Evolutionary conservation across 495 filamentous ascomycete species (phyloP), one percentile per base, ranked within the genome.

Genomic region (Pyrenula aspistea): DNA sequence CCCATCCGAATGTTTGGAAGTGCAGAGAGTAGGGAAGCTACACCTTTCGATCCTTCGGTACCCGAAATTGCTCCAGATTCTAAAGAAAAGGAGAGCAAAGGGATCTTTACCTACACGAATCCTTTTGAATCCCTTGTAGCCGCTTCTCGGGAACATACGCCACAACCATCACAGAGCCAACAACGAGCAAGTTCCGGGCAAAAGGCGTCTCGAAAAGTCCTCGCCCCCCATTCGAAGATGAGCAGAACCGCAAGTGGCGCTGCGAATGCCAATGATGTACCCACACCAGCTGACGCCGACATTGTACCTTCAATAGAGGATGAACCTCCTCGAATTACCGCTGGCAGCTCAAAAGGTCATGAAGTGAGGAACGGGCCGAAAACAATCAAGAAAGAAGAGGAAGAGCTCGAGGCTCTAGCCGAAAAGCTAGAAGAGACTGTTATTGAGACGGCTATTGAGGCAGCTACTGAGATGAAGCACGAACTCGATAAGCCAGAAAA

Each of bases 71-170:
- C 55, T 15, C 24, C 55, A 4, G 22, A 21, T 11, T 20, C 19
- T 10, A 25, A 52, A 56, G 22, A 49, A 60, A 22, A 51, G 62
- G 53, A 58, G 59, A 51, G 57, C 60, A 36, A 62, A 65, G n/a
- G 73, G 20, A 71, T 85, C 23, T 92, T 92, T 70, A 88, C 80
- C 24, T 88, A 89, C 65, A 80, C 85, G 59, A 90, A 90, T 61
- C 88, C 88, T 2, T 91, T 92, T 58, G 87, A 89, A 25, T 83
- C 89, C 63, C 66, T 90, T 24, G 78, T 85, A 57, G 79, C 84
- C 61, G 76, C 76, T 8, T 83, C 83, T 4, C 78, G 79, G 19
- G 83, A 81, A 57, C 75, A 60, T 36, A 72, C 74, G 36, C 71
- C 72, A 0, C 71, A 72, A 57, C 59, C 73, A 24, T 24, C 68